Percentiles rank a stretch among this genome's conserved stretches.
phyloP scores from a whole-genome alignment of 2,329 filamentous ascomycete genomes.

The Madurella fahalii region DNA sequence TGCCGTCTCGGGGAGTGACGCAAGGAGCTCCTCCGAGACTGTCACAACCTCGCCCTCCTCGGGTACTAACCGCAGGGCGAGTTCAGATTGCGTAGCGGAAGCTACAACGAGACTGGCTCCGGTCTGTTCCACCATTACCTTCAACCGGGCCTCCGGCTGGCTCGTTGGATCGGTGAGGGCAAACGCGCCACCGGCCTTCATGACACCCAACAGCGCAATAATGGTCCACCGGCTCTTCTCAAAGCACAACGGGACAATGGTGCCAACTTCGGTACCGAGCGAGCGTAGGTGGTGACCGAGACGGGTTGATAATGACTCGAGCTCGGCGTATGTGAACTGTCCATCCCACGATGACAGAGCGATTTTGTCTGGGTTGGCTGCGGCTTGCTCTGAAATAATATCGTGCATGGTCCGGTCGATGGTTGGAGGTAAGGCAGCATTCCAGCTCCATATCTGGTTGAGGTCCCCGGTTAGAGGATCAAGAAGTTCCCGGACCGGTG shows the following conservation, averaged over 20 bases:
- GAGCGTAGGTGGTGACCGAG: constrained; percentile 39
- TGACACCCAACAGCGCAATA: constrained; percentile 22
- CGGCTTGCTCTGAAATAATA: constrained; percentile 39
- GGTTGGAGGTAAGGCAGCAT: constrained; percentile 11
- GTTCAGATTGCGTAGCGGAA: constrained; percentile 15
- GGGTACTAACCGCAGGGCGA: constrained; percentile 13
- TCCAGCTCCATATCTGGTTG: constrained; percentile 13
- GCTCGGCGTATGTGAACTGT: constrained; percentile 42
- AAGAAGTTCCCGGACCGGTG: constrained; percentile 5
- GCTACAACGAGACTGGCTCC: constrained; percentile 17
- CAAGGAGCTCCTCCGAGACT: constrained; percentile 4
- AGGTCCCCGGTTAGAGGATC: constrained; percentile 8
- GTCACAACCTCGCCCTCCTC: constrained; percentile 7
- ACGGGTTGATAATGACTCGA: constrained; percentile 40
- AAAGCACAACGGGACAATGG: constrained; percentile 37
- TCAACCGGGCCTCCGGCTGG: constrained; percentile 21
- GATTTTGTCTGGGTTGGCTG: constrained; percentile 34
- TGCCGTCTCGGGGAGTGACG: neutral
- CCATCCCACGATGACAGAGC: constrained; percentile 51
- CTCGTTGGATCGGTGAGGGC: constrained; percentile 24
- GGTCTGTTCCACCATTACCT: constrained; percentile 23
- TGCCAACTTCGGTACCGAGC: constrained; percentile 37
- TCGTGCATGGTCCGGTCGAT: constrained; percentile 45
- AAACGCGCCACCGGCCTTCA: constrained; percentile 26
- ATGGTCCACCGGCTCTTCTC: constrained; percentile 26